Evolutionary conservation across 306 rosid genomes (phyloP), one percentile per base, ranked within the genome.

Genomic region (Luffa aegyptiaca): DNA sequence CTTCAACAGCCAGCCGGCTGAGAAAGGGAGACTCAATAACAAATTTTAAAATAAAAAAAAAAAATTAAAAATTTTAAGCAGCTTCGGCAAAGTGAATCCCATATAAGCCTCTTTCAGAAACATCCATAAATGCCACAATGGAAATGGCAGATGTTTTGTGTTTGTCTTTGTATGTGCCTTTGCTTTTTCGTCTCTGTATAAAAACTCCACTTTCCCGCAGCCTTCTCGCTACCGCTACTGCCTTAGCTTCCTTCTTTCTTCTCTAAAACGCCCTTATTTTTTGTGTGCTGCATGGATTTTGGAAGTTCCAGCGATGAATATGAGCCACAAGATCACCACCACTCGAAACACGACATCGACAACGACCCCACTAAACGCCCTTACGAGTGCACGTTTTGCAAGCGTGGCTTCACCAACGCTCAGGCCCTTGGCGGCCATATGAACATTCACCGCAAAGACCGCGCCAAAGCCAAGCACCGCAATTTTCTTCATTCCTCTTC

Each of bases 371-470:
- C 76, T 0, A 90, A 83, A 81, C 85, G 97, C 4, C 89, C 86
- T 46, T 96, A 88, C 76, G 93, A 89, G 69, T 96, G 99, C 90
- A 90, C 96, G 75, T 96, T 88, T 78, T 95, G 99, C 85, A 89
- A 42, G 84, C 88, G 94, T n/a, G 99, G 99, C 8, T 95, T 95
- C 89, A 93, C 97, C 36, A 93, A 93, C 68, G 99, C 99, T 6
- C 99, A 93, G 52, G 97, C 97, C 20, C 79, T 95, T 68, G 99
- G 99, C 8, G 99, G 98, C 37, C 98, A 94, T 36, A 94, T 94
- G 98, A 95, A 95, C 63, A 92, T 95, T 21, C 98, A 95, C 75
- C 81, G 99, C 62, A 95, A 86, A 65, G 97, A 95, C 61, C 81
- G 92, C 62, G 97, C 96, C 82, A 91, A 88, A 45, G 85, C 87